A percentile compares a stretch with the other conserved stretches of the same genome.
These are phyloP conservation scores for Musa beccarii DNA, from an alignment of 176 grass and related monocot species.

Conservation along the genomic window DNA sequence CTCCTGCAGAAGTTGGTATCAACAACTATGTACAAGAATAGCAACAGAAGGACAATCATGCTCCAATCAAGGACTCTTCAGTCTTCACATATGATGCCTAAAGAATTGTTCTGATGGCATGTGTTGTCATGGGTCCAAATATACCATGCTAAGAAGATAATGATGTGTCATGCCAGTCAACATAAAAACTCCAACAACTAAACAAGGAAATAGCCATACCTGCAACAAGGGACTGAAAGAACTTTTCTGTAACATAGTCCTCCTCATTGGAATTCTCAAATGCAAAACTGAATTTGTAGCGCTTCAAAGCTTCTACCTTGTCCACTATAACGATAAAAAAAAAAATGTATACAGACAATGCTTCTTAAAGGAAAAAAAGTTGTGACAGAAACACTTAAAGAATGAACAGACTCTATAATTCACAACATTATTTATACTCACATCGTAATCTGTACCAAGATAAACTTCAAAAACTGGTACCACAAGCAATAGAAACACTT, in stretches of 20 bases:
- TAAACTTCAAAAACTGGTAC: no score
- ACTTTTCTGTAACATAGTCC: constrained; percentile 97
- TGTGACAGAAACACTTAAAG: not conserved
- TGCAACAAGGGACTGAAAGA: constrained; percentile 93
- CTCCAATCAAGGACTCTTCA: not conserved
- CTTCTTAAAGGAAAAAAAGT: not conserved
- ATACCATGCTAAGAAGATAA: not conserved
- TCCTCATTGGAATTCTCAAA: constrained; percentile 99
- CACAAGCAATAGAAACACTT: not conserved
- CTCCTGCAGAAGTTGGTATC: constrained; percentile 34
- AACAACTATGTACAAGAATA: not conserved
- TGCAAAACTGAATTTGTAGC: constrained; percentile 96
- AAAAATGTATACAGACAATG: not conserved
- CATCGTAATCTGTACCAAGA: no score
- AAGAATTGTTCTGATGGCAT: not conserved
- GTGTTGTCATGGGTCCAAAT: not conserved
- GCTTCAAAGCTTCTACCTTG: constrained; percentile 78
- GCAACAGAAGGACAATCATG: not conserved
- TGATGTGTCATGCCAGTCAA: not conserved
- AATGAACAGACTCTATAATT: not conserved
- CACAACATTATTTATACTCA: not conserved
- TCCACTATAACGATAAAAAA: constrained; percentile 57
- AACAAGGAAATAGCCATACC: constrained; percentile 29
- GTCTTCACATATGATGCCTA: not conserved
- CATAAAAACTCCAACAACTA: not conserved